phyloP scores from a whole-genome alignment of 2,329 filamentous ascomycete genomes.

The Thermoascus crustaceus region DNA sequence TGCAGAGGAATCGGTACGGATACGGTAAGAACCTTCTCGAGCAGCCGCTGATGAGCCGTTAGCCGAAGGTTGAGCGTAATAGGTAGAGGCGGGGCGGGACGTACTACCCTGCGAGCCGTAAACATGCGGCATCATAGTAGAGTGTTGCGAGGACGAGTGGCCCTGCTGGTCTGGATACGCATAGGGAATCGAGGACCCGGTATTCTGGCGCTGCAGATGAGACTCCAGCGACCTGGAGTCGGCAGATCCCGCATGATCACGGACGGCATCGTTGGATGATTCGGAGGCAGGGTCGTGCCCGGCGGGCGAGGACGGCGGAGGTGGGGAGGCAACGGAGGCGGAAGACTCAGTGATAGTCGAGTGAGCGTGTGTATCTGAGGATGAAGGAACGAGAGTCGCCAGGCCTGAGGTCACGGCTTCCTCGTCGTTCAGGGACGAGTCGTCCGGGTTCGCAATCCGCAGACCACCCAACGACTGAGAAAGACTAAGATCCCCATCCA shows the following conservation, averaged over 20 bases:
- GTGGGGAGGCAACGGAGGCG: conserved; percentile 7
- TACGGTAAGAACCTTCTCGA: conserved; percentile 42
- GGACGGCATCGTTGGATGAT: conserved; percentile 4
- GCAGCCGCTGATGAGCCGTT: conserved; percentile 34
- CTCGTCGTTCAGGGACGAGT: conserved; percentile 45
- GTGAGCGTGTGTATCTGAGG: conserved; percentile 16
- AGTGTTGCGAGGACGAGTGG: conserved; percentile 35
- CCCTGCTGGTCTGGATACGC: conserved; percentile 38
- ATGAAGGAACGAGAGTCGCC: conserved; percentile 16
- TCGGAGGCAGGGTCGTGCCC: conserved; percentile 12
- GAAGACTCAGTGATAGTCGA: conserved; percentile 14
- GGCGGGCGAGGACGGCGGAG: conserved; percentile 4
- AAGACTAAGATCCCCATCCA: conserved; percentile 89
- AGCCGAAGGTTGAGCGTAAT: conserved; percentile 36
- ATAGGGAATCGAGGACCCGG: conserved; percentile 37
- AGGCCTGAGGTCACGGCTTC: conserved; percentile 21
- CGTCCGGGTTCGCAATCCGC: conserved; percentile 93
- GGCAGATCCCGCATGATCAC: conserved; percentile 3
- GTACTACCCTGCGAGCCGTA: conserved; percentile 27
- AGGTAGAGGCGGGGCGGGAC: conserved; percentile 40
- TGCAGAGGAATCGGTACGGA: conserved; percentile 51
- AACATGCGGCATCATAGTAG: conserved; percentile 36
- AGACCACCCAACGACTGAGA: conserved; percentile 87
- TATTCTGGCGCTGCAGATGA: conserved; percentile 19
- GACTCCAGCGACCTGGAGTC: conserved; percentile 9